Percentiles rank a stretch among this genome's conserved stretches.
phyloP scores from a whole-genome alignment of 2,329 filamentous ascomycete species.

The Phialophora verrucosa region DNA sequence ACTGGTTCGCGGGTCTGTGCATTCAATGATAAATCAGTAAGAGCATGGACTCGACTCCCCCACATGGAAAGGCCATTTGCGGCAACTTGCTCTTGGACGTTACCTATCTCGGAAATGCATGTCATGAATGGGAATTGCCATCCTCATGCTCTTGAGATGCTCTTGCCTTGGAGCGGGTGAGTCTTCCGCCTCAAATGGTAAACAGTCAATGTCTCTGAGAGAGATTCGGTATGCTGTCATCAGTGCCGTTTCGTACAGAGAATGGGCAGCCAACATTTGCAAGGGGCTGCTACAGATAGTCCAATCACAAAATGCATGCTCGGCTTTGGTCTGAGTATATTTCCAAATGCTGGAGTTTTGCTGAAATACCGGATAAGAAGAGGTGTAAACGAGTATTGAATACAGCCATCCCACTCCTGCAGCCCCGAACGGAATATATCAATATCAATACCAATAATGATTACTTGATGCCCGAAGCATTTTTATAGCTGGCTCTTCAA shows the following conservation, averaged over 20 bases:
- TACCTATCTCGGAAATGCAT: neutral
- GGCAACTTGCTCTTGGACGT: neutral
- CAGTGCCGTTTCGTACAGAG: neutral
- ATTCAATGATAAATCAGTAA: no score
- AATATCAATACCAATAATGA: neutral
- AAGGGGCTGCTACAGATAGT: neutral
- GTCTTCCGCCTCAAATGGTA: neutral
- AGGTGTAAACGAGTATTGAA: neutral
- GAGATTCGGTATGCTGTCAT: neutral
- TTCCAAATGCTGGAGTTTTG: neutral
- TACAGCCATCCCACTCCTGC: neutral
- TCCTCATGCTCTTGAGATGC: neutral
- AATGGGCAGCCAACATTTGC: neutral
- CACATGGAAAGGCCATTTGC: neutral
- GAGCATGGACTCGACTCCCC: no score
- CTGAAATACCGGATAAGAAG: neutral
- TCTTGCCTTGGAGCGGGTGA: neutral
- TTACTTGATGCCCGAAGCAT: neutral
- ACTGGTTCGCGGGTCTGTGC: no score
- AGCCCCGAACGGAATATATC: neutral
- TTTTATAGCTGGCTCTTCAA: neutral
- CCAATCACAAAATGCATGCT: neutral
- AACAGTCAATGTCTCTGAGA: neutral
- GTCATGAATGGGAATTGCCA: neutral
- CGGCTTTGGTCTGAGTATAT: neutral